Evolutionary conservation across 805 yeast species (phyloP).

Genomic region (Sugiyamaella floridensis): DNA sequence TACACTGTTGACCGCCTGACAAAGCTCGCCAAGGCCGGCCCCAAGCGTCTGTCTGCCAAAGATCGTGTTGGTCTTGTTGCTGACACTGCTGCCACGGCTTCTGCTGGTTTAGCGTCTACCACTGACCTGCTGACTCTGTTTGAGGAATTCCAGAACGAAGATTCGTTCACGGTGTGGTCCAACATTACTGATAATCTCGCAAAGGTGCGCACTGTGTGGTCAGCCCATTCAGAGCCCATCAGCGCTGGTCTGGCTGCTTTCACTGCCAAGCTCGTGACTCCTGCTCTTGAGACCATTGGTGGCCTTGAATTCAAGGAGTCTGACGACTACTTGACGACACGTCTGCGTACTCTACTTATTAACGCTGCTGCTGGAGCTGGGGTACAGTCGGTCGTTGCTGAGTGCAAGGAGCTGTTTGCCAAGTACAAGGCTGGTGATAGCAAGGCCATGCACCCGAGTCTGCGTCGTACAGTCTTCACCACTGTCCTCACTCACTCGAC

Average conservation of each 20-base stretch:
- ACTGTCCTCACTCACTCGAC: slow-evolving; percentile 36
- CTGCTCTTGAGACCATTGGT: slow-evolving; percentile 38
- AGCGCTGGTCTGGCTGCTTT: slow-evolving; percentile 46
- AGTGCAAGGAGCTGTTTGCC: slow-evolving; percentile 35
- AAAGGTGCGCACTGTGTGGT: slow-evolving; percentile 31
- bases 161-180: slow-evolving; percentile 51
- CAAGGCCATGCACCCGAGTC: slow-evolving; percentile 43
- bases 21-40: slow-evolving; percentile 50
- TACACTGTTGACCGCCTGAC: slow-evolving; percentile 64
- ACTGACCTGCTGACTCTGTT: slow-evolving; percentile 46
- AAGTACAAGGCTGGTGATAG: slow-evolving; percentile 40
- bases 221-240: slow-evolving; percentile 33
- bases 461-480: slow-evolving; percentile 40
- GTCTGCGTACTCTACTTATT: slow-evolving; percentile 56
- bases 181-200: slow-evolving; percentile 41
- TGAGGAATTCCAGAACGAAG: slow-evolving; percentile 32
- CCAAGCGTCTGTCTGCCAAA: slow-evolving; percentile 55
- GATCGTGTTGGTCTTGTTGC: slow-evolving; percentile 76
- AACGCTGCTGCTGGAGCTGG: slow-evolving; percentile 51
- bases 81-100: slow-evolving; percentile 66
- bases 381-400: slow-evolving; percentile 40
- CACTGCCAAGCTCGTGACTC: slow-evolving; percentile 45
- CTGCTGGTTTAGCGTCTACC: slow-evolving; percentile 63
- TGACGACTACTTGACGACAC: slow-evolving; percentile 55
- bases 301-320: slow-evolving; percentile 57